Percentiles rank a stretch among this genome's conserved stretches.
phyloP scores from a whole-genome alignment of 805 yeast species.

The Metschnikowia cubensis region DNA sequence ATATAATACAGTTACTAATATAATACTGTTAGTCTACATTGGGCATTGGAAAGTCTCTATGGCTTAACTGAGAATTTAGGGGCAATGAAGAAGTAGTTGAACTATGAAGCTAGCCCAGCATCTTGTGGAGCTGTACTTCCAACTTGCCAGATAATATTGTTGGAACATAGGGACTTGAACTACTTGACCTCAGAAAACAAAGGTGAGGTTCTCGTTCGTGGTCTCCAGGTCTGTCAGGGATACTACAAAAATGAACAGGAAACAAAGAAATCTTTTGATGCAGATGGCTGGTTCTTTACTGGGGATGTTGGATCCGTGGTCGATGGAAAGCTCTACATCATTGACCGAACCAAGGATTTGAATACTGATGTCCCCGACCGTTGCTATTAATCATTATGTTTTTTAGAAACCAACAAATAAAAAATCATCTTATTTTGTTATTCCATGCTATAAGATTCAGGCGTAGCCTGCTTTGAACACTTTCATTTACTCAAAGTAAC shows the following conservation, averaged over 20 bases:
- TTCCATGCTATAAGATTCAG: conserved; percentile 1
- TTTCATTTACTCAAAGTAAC: no score
- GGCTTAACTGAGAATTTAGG: conserved; percentile 67
- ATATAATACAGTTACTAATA: no score
- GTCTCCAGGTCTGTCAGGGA: conserved; percentile 54
- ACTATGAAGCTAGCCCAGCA: conserved; percentile 45
- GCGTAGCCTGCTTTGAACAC: not conserved
- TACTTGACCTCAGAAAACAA: conserved; percentile 20
- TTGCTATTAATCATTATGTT: conserved; percentile 46
- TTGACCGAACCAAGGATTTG: conserved; percentile 62
- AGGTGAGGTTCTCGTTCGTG: conserved; percentile 54
- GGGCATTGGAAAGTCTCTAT: conserved; percentile 56
- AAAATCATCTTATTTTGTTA: not conserved
- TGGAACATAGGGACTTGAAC: conserved; percentile 61
- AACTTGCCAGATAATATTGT: conserved; percentile 47
- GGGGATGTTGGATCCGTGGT: conserved; percentile 41
- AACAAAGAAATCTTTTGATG: conserved; percentile 43
- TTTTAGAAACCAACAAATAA: conserved; percentile 2
- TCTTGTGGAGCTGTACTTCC: conserved; percentile 56
- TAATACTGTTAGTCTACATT: no score
- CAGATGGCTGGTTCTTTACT: conserved; percentile 48
- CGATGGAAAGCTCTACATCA: conserved; percentile 50
- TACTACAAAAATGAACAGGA: conserved; percentile 55
- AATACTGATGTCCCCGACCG: conserved; percentile 32
- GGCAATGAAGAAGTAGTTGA: conserved; percentile 39